Evolutionary conservation across 768 basidiomycete genomes (phyloP).

Genomic region (Boletus subparvulus): DNA sequence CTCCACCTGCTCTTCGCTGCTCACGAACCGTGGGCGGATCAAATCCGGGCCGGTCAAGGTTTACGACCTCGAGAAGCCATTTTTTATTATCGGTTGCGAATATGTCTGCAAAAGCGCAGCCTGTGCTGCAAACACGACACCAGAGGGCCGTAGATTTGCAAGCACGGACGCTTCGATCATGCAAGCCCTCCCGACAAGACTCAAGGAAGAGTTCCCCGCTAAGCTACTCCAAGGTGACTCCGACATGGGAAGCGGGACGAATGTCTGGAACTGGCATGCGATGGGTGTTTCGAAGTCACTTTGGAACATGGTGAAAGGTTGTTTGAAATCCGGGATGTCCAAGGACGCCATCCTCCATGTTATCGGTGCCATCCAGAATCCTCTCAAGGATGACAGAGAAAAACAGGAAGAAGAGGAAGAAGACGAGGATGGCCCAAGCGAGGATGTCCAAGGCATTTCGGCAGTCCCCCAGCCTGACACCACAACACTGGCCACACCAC

Average conservation of each 20-base stretch:
- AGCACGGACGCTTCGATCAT: slow-evolving; percentile 73
- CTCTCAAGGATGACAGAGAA: slow-evolving; percentile 35
- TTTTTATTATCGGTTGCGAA: slow-evolving; percentile 84
- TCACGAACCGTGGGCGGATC: slow-evolving; percentile 70
- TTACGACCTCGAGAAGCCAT: slow-evolving; percentile 76
- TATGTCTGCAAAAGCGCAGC: slow-evolving; percentile 59
- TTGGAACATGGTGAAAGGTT: slow-evolving; percentile 72
- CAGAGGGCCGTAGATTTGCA: slow-evolving; percentile 65
- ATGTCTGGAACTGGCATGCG: slow-evolving; percentile 77
- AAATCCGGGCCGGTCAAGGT: slow-evolving; percentile 73
- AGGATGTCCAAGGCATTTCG: slow-evolving; percentile 26
- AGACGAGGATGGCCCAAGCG: slow-evolving; percentile 34
- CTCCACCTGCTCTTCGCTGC: slow-evolving; percentile 58
- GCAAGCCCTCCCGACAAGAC: slow-evolving; percentile 61
- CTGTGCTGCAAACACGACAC: slow-evolving; percentile 43
- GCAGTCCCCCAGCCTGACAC: slow-evolving; percentile 24
- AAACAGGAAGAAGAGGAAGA: slow-evolving; percentile 35
- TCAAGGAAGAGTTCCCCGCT: slow-evolving; percentile 76
- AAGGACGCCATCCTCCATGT: slow-evolving; percentile 63
- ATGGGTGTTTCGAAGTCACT: slow-evolving; percentile 68
- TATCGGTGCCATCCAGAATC: slow-evolving; percentile 54
- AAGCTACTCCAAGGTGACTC: slow-evolving; percentile 54
- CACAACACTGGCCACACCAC: slow-evolving; percentile 23
- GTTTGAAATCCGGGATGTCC: slow-evolving; percentile 54
- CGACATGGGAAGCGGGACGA: slow-evolving; percentile 55